Percentiles rank a stretch among this genome's conserved stretches.
These are phyloP conservation scores for Coemansia aciculifera DNA, from an alignment of 192 early-diverging fungal genomes.

Conservation along the genomic window DNA sequence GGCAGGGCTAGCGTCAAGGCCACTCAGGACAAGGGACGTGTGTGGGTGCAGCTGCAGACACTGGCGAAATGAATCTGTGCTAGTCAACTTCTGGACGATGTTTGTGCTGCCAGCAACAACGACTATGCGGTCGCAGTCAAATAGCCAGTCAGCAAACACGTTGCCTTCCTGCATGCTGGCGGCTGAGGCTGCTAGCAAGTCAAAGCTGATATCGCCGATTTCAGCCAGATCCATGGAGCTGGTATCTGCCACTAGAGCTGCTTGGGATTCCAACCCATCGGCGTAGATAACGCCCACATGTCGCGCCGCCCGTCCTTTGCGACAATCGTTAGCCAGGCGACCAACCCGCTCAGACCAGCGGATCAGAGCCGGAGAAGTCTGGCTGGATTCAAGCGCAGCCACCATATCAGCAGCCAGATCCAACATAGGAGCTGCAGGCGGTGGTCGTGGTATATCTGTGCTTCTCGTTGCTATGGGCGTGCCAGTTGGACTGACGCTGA, in stretches of 20 bases:
- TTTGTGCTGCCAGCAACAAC: slow-evolving; percentile 20
- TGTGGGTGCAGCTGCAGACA: slow-evolving; percentile 29
- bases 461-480: not conserved
- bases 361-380: slow-evolving; percentile 11
- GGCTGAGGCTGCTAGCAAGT: slow-evolving; percentile 13
- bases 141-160: slow-evolving; percentile 36
- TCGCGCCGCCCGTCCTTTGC: not conserved
- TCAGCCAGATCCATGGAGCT: not conserved
- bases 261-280: slow-evolving; percentile 8
- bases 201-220: not conserved
- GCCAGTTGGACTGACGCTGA: slow-evolving; percentile 21
- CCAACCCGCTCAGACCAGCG: slow-evolving; percentile 28
- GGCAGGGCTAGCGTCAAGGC: slow-evolving; percentile 11
- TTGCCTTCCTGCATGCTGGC: slow-evolving; percentile 5
- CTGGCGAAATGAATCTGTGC: not conserved
- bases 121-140: slow-evolving; percentile 26
- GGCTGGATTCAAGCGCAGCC: not conserved
- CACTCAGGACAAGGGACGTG: slow-evolving; percentile 12
- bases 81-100: slow-evolving; percentile 19
- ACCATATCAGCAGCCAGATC: slow-evolving; percentile 29
- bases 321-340: not conserved
- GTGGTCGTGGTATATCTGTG: slow-evolving; percentile 10
- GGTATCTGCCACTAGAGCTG: slow-evolving; percentile 9
- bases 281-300: slow-evolving; percentile 25
- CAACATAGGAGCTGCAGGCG: slow-evolving; percentile 3